Evolutionary conservation across 148 eudicot species (phyloP), one percentile per base, ranked within the genome.

Genomic region (Amaranthus cruentus): DNA sequence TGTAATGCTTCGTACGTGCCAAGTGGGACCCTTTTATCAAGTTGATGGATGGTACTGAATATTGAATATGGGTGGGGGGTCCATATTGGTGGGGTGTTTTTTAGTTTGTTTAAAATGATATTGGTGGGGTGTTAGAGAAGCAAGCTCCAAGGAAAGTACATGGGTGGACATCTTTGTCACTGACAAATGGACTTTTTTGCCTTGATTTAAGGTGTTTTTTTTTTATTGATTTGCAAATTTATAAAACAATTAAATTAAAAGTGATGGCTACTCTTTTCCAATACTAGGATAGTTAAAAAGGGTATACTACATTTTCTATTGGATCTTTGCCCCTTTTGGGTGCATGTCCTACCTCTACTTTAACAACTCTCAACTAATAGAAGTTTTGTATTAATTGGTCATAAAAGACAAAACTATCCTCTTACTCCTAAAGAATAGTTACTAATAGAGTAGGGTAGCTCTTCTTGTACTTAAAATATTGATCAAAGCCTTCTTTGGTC

Each of bases 91-190:
- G 50, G 78, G 61, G 60, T 56, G 59, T 43, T 59, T 18, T 18
- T 18, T 18, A 18, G 18, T 18, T 18, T 18, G 18, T 18, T 18
- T 18, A 18, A 18, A 18, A 18, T 18, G 18, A 18, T 18, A 18
- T 18, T 18, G 62, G 48, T 55, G 50, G 78, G 61, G 60, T 56
- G 59, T 43, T 59, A 18, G 47, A 12, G 55, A 69, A 62, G 56
- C 56, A 70, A 76, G 64, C 28, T 44, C 43, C 43, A 52, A 51
- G 50, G 42, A 15, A 5, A 69, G 58, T 21, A 49, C 1, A 15
- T 43, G 43, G 74, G 69, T 62, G 38, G 65, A 62, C n/a, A 76
- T 69, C 79, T 69, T 74, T 74, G 74, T 76, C 79, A 71, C 3
- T 77, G 79, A 71, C 51, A 71, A 69, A 46, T 46, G 5, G 9